Evolutionary conservation across 108 stramenopile species (phyloP).

Genomic region (Cyclotella atomus): DNA sequence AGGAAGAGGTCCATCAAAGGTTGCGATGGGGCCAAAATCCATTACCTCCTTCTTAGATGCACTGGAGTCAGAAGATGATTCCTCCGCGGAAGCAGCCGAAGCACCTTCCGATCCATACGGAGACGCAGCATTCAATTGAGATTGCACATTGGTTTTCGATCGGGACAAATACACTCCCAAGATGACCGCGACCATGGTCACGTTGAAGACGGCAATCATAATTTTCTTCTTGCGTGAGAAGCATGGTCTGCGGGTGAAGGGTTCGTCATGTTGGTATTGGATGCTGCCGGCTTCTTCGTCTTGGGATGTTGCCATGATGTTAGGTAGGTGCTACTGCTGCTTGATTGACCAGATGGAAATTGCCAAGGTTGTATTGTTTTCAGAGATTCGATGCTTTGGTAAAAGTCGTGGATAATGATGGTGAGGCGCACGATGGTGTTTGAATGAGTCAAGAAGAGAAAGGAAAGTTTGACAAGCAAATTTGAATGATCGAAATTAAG

Average conservation of each 20-base stretch:
- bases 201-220: slow-evolving; percentile 9
- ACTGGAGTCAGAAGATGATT: not conserved
- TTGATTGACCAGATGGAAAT: too few relatives aligned
- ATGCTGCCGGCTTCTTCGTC: not conserved
- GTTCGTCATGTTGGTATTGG: not conserved
- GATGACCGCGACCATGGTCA: slow-evolving; percentile 20
- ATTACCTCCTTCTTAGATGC: not conserved
- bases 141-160: not conserved
- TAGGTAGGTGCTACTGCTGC: not conserved
- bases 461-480: too few relatives aligned
- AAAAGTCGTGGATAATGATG: too few relatives aligned
- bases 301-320: not conserved
- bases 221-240: slow-evolving; percentile 24
- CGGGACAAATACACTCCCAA: slow-evolving; percentile 17
- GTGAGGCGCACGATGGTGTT: too few relatives aligned
- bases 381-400: too few relatives aligned
- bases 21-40: not conserved
- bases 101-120: not conserved
- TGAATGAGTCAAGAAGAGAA: too few relatives aligned
- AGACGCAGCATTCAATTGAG: slow-evolving; percentile 1
- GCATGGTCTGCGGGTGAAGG: slow-evolving; percentile 10
- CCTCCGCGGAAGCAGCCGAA: not conserved
- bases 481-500: too few relatives aligned
- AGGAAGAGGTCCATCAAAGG: slow-evolving; percentile 8
- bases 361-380: too few relatives aligned